Base-by-base conservation (phyloP, 345 rosid species). In the Eucalyptus curtisii region DNA sequence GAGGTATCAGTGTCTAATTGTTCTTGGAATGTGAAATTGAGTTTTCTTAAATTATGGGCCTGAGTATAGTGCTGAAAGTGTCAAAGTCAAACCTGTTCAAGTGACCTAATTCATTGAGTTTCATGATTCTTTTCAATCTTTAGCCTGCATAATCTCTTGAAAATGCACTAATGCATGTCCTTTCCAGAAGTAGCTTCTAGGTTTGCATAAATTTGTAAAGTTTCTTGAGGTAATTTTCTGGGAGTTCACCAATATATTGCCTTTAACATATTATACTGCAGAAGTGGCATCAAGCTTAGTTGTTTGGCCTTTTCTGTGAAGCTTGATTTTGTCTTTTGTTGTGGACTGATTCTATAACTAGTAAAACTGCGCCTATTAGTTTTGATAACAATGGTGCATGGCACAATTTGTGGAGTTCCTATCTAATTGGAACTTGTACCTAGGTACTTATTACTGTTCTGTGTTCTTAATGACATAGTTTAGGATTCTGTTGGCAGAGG, bases 1-100 rank as follows among this genome's bases (percentile, higher is more conserved):
- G 95, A 96, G 99, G 96, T 96, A 93, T 55, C 86, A 79, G 44
- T 57, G 20, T 87, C 64, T 87, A 37, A 30, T 45, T 42, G 19
- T 82, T 82, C n/a, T 42, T 22, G 50, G 86, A 82, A 22, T 3
- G 27, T 82, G 13, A 57, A 25, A 25, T 57, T 57, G 13, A 57
- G 64, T 57, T 57, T 57, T 57, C 13, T 25, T 57, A 57, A 57
- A 57, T 57, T 57, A 57, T 57, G 30, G 64, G 64, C 30, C n/a
- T 57, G 30, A 57, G n/a, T 57, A 25, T 57, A 57, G 30, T 57
- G 64, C n/a, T 57, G 64, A 57, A 25, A 57, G 30, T 57, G 30
- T 57, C 64, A 24, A 57, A 24, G 64, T 25, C n/a, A 57, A 57
- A 57, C 64, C 64, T 57, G 14, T 57, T 57, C 64, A 57, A 25